A percentile compares a stretch with the other conserved stretches of the same genome.
Evolutionary conservation across 345 rosid genomes (phyloP).

Genomic region (Aethionema arabicum): DNA sequence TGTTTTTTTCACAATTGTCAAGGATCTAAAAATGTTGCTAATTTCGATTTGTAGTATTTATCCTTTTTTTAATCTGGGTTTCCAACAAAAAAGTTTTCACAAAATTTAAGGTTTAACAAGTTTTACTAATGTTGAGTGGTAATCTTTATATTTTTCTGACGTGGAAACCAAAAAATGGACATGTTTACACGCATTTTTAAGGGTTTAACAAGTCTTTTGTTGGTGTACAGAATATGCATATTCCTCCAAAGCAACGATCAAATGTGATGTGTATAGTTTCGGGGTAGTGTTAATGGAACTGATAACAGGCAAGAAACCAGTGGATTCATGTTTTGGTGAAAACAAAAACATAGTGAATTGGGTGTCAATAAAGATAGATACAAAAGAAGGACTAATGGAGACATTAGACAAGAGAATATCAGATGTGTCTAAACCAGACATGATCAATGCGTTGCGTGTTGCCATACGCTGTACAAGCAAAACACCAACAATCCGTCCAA

Average conservation of each 20-base stretch:
- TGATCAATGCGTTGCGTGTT: slow-evolving; percentile 66
- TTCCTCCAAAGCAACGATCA: slow-evolving; percentile 79
- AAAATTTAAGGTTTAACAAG: no score
- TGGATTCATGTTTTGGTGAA: slow-evolving; percentile 74
- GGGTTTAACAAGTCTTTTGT: neutral
- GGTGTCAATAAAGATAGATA: slow-evolving; percentile 71
- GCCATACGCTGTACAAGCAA: slow-evolving; percentile 74
- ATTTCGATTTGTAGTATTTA: no score
- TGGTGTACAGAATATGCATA: slow-evolving; percentile 73
- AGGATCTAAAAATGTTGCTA: no score
- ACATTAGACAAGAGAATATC: slow-evolving; percentile 66
- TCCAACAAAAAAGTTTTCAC: no score
- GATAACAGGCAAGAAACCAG: slow-evolving; percentile 79
- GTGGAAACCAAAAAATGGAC: no score
- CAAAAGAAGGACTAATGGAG: slow-evolving; percentile 69
- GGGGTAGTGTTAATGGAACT: slow-evolving; percentile 92
- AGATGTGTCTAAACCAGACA: slow-evolving; percentile 61
- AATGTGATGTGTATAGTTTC: slow-evolving; percentile 90
- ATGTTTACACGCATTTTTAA: neutral
- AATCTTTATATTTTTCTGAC: no score
- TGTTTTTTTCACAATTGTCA: no score
- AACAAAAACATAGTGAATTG: slow-evolving; percentile 78
- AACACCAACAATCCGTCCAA: slow-evolving; percentile 66
- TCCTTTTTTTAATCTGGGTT: no score
- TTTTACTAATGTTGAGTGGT: no score